Conservation (phyloP, 2,329 filamentous ascomycete genomes). For the Verticillium isaacii region DNA sequence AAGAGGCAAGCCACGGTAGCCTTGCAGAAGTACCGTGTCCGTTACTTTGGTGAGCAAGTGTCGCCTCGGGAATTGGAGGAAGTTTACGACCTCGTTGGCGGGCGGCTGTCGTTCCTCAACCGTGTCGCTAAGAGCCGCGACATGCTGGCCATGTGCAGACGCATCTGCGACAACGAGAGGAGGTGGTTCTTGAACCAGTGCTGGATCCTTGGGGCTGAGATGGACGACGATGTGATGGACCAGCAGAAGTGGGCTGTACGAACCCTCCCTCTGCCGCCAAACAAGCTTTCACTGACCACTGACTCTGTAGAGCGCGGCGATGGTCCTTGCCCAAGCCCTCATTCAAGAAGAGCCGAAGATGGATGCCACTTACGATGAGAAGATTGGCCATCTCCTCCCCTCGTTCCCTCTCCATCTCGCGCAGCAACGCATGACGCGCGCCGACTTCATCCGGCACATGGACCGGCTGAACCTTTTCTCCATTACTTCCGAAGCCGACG, state of each 20-base stretch:
- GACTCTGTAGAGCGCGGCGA: conserved; percentile 68
- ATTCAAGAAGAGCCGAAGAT: conserved; percentile 73
- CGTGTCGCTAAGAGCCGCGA: conserved; percentile 81
- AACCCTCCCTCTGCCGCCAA: conserved; percentile 14
- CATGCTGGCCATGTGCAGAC: conserved; percentile 76
- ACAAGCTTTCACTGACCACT: background rate
- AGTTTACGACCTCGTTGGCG: conserved; percentile 83
- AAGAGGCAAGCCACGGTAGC: conserved; percentile 74
- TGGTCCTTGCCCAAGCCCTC: conserved; percentile 86
- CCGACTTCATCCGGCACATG: conserved; percentile 89
- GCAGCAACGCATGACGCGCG: conserved; percentile 89
- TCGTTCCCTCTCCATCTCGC: conserved; percentile 66
- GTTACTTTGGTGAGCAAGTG: conserved; percentile 65
- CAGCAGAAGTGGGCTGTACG: conserved; percentile 91
- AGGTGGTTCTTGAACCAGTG: conserved; percentile 75
- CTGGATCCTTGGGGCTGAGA: conserved; percentile 66
- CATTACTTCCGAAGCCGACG: conserved; percentile 81
- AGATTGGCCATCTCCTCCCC: conserved; percentile 10
- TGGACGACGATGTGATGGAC: conserved; percentile 98
- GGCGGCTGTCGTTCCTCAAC: conserved; percentile 81
- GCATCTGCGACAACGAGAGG: conserved; percentile 64
- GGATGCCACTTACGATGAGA: conserved; percentile 8
- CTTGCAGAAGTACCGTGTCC: conserved; percentile 71
- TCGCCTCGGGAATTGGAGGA: conserved; percentile 57
- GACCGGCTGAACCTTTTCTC: conserved; percentile 95